Conservation (phyloP, 2,329 filamentous ascomycete genomes). For the Incumbomyces lentus region DNA sequence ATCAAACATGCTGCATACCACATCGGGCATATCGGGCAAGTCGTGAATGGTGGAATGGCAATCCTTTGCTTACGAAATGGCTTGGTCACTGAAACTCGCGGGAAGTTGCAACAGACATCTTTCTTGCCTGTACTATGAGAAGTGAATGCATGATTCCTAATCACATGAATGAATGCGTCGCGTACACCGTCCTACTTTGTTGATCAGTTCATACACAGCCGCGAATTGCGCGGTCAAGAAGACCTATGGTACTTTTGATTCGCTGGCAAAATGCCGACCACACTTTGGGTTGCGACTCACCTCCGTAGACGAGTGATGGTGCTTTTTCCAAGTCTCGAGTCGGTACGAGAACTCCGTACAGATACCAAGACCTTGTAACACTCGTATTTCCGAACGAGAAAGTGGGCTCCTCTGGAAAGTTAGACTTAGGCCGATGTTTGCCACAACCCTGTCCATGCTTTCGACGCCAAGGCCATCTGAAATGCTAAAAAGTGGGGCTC, state of each 20-base stretch:
- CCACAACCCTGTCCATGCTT: background rate
- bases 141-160: no score
- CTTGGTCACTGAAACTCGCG: no score
- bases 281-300: no score
- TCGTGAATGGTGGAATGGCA: no score
- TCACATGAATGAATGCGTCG: no score
- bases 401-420: background rate
- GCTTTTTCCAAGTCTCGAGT: no score
- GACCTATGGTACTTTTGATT: background rate
- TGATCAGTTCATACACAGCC: background rate
- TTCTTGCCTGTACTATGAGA: no score
- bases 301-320: no score
- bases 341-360: conserved; percentile 1
- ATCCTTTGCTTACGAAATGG: no score
- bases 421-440: background rate
- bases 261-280: background rate
- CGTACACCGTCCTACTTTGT: background rate
- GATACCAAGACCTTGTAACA: background rate
- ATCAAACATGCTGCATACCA: no score
- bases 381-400: background rate
- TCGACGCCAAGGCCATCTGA: background rate
- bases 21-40: no score
- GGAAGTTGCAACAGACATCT: no score
- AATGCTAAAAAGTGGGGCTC: background rate
- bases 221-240: background rate